phyloP scores from a whole-genome alignment of 148 eudicot species.

The Dysphania ambrosioides region DNA sequence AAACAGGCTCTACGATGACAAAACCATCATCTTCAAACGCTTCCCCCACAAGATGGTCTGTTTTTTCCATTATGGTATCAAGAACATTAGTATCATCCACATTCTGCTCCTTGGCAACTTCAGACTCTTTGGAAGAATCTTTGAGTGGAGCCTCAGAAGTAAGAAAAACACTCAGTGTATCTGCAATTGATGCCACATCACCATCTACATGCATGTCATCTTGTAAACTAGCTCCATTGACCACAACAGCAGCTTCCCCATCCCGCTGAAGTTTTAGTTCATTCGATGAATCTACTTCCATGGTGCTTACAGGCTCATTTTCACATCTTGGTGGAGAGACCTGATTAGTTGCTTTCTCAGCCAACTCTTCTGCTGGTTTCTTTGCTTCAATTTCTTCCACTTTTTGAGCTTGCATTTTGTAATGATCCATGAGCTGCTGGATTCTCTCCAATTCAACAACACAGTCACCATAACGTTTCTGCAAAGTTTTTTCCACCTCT shows the following conservation, averaged over 20 bases:
- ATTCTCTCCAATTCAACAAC: conserved; percentile 51
- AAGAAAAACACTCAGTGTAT: neutral
- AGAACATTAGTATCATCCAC: neutral
- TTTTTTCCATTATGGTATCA: conserved; percentile 3
- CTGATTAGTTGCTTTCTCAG: conserved; percentile 25
- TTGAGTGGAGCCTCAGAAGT: conserved; percentile 4
- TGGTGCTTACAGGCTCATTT: conserved; percentile 25
- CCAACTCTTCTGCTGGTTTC: conserved; percentile 38
- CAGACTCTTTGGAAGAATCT: conserved; percentile 17
- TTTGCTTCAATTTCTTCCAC: conserved; percentile 47
- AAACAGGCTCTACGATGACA: conserved; percentile 14
- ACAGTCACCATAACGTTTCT: conserved; percentile 75
- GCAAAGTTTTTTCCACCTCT: conserved; percentile 73
- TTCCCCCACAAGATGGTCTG: conserved; percentile 1
- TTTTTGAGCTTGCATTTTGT: conserved; percentile 43
- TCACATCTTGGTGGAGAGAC: conserved; percentile 24
- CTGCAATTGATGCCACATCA: conserved; percentile 16
- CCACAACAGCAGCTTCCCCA: conserved; percentile 17
- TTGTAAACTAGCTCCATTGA: conserved; percentile 20
- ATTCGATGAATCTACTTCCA: conserved; percentile 27
- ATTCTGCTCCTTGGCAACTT: conserved; percentile 15
- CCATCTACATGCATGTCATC: conserved; percentile 26
- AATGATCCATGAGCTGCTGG: conserved; percentile 43
- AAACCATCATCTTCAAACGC: conserved; percentile 11
- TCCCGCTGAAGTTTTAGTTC: conserved; percentile 26